A percentile compares a stretch with the other conserved stretches of the same genome.
These are phyloP conservation scores for Delitschia confertaspora DNA, from an alignment of 495 filamentous ascomycete genomes.

Conservation along the genomic window DNA sequence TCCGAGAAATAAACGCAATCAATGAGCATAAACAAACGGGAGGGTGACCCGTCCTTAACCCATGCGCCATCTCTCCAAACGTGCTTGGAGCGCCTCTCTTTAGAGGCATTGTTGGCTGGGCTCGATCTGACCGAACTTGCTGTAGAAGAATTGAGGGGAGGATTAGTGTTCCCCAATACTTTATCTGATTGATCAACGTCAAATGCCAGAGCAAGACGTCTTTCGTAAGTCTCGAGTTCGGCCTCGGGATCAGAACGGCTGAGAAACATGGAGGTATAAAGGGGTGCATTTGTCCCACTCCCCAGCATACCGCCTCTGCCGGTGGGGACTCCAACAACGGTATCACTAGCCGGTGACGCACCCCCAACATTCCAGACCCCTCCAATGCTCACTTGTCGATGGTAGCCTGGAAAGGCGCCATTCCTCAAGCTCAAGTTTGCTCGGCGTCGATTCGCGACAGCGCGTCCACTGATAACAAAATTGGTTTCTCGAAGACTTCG, in stretches of 20 bases:
- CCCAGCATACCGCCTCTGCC: conserved; percentile 54
- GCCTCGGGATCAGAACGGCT: conserved; percentile 45
- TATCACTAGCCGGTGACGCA: conserved; percentile 43
- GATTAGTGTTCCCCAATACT: conserved; percentile 40
- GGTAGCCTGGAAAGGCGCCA: background rate
- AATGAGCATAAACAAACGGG: conserved; percentile 17
- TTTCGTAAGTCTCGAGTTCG: conserved; percentile 59
- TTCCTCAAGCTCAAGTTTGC: conserved; percentile 13
- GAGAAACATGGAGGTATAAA: conserved; percentile 63
- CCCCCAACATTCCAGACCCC: conserved; percentile 80
- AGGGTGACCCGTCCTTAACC: conserved; percentile 42
- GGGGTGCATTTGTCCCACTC: conserved; percentile 65
- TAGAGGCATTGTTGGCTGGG: background rate
- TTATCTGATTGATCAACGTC: conserved; percentile 63
- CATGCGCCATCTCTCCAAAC: conserved; percentile 35
- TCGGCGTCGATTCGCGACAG: conserved; percentile 5
- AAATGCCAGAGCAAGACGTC: conserved; percentile 70
- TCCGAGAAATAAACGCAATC: background rate
- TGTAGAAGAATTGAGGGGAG: conserved; percentile 3
- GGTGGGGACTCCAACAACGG: conserved; percentile 44
- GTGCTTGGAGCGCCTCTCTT: conserved; percentile 6
- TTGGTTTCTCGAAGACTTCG: conserved; percentile 22
- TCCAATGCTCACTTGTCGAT: conserved; percentile 51
- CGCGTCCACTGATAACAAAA: conserved; percentile 14
- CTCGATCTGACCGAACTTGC: background rate